These are phyloP conservation scores for Furcasterigmium sp. DNA, from an alignment of 2,329 filamentous ascomycete species.

Conservation along the genomic window DNA sequence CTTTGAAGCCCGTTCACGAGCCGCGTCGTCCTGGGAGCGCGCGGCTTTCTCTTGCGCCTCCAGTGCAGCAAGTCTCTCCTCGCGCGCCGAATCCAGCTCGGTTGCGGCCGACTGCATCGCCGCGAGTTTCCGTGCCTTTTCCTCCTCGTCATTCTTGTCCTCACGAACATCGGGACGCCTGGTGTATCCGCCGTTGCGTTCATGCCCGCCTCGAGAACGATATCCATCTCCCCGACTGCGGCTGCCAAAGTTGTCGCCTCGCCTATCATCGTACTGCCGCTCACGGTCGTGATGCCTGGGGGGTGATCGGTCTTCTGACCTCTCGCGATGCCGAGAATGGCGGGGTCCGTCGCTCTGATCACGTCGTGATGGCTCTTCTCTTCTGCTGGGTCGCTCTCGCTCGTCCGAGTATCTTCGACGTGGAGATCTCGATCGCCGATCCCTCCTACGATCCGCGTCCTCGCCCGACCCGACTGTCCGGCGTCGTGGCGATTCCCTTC, in stretches of 20 bases:
- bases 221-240: constrained; percentile 2
- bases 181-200: background rate
- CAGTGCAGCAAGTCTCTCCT: constrained; percentile 60
- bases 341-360: constrained; percentile 11
- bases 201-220: background rate
- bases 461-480: background rate
- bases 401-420: constrained; percentile 8
- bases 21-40: constrained; percentile 61
- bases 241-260: constrained; percentile 6
- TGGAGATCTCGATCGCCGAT: constrained; percentile 7
- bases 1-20: constrained; percentile 52
- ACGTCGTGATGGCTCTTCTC: constrained; percentile 6
- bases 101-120: constrained; percentile 69
- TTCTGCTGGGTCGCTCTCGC: constrained; percentile 8
- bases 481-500: constrained; percentile 15
- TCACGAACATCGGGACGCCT: constrained; percentile 2
- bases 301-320: constrained; percentile 16
- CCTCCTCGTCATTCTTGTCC: constrained; percentile 37
- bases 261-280: constrained; percentile 9
- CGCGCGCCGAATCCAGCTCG: constrained; percentile 66
- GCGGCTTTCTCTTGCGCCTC: constrained; percentile 60
- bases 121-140: constrained; percentile 61
- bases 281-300: constrained; percentile 13
- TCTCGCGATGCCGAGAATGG: constrained; percentile 24
- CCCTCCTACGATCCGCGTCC: background rate